Evolutionary conservation across 169 alveolate species (phyloP), one percentile per base, ranked within the genome.

Genomic region (Plasmodium relictum): DNA sequence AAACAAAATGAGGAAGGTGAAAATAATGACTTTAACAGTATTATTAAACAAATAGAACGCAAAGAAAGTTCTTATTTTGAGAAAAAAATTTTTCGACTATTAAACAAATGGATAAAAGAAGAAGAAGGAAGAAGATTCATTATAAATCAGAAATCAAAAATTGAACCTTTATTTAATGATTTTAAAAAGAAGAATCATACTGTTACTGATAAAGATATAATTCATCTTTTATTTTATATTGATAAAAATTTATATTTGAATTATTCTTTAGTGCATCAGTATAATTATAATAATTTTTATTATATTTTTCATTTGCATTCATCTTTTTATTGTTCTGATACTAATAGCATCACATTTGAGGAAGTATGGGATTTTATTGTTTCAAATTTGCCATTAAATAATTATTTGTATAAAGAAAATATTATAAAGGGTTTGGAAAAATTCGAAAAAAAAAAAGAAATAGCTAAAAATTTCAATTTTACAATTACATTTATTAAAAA

Each of bases 111-210:
- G 90, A 62, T 80, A 6, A 24, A 54, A 68, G 90, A 80, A 52
- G 90, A 80, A 80, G 80, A 80, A 12, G 90, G 90, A 37, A n/a
- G 90, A 42, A 66, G 80, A 80, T 71, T 80, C 58, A 80, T 80
- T 56, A 66, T 80, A 54, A 66, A 69, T 6, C 70, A 65, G 14
- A 80, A 80, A 70, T 56, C 44, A 9, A 69, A 80, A 68, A 80
- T 80, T 0, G 80, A 65, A 80, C 22, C 62, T 20, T 42, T 80
- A 18, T 80, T 80, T 44, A 70, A 80, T 39, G 90, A 80, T 31
- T 80, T 66, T 54, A 80, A 80, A 48, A 80, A 80, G 44, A 80
- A 37, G 68, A 80, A 80, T 44, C 54, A 80, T 58, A 80, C 80
- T 41, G 66, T 80, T 31, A 80, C 90, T 39, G 90, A 80, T 61